Conservation (phyloP, 139 green algal genomes). For the Chlorella sorokiniana region DNA sequence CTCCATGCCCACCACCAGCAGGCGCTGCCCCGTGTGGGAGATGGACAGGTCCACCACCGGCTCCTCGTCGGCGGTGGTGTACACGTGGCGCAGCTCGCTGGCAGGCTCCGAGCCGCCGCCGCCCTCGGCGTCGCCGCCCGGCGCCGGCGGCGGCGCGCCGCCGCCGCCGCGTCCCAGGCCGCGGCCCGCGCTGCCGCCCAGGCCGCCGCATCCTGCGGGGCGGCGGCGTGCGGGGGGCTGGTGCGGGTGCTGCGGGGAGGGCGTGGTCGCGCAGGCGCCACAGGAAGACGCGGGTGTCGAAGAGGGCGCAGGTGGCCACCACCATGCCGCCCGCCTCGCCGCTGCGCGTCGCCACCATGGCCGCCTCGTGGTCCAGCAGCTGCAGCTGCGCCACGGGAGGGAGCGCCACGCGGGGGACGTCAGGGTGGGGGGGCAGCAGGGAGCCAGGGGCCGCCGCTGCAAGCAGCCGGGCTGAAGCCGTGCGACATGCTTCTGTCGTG, state of each 20-base stretch:
- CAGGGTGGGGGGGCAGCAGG: too few species aligned
- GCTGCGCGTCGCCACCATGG: conserved; percentile 28
- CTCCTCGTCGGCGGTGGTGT: conserved; percentile 23
- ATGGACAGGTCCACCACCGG: conserved; percentile 40
- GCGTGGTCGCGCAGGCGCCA: conserved; percentile 18
- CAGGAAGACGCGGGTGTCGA: conserved; percentile 36
- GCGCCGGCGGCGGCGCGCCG: background rate
- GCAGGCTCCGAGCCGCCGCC: too few species aligned
- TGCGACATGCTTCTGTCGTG: background rate
- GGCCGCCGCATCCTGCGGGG: background rate
- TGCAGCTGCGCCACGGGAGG: conserved; percentile 13
- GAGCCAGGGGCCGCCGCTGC: background rate
- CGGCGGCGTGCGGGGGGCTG: background rate
- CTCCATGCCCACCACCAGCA: conserved; percentile 40
- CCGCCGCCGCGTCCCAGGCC: background rate
- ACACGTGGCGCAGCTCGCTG: conserved; percentile 27
- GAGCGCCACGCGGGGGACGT: too few species aligned
- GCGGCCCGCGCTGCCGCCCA: background rate
- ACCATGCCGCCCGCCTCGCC: conserved; percentile 27
- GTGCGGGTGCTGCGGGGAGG: background rate
- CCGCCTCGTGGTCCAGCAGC: conserved; percentile 2
- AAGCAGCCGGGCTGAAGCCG: too few species aligned
- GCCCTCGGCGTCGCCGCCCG: background rate
- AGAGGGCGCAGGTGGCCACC: conserved; percentile 27
- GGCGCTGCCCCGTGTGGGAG: background rate